Conservation (phyloP, 2,329 filamentous ascomycete species). For the Phyllosticta paracitricarpa region DNA sequence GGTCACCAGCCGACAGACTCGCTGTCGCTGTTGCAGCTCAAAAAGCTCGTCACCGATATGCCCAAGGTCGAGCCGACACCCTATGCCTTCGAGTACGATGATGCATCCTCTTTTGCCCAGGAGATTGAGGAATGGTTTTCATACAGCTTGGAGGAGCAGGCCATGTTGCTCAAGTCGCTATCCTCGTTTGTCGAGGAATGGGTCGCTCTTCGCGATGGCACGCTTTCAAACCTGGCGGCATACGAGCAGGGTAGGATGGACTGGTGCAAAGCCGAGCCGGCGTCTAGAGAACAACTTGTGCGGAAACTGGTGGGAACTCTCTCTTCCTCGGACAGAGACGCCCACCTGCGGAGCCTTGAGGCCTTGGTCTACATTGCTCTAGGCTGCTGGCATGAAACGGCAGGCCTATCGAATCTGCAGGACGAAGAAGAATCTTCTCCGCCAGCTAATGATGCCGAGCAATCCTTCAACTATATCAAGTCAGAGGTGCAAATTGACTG, state of each 20-base stretch:
- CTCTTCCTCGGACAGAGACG: constrained; percentile 14
- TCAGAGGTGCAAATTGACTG: constrained; percentile 34
- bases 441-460: constrained; percentile 8
- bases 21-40: constrained; percentile 38
- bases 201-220: constrained; percentile 35
- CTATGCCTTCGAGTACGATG: constrained; percentile 66
- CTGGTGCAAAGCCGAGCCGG: constrained; percentile 58
- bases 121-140: constrained; percentile 98
- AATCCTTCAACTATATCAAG: constrained; percentile 16
- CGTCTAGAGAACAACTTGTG: constrained; percentile 49
- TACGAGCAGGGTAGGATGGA: constrained; percentile 37
- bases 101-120: constrained; percentile 55
- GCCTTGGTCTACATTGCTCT: constrained; percentile 37
- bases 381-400: constrained; percentile 42
- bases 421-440: constrained; percentile 3
- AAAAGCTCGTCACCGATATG: constrained; percentile 34
- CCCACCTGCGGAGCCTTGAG: constrained; percentile 30
- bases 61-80: constrained; percentile 33
- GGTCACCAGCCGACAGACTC: constrained; percentile 30
- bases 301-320: constrained; percentile 29
- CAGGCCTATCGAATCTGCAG: constrained; percentile 24
- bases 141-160: constrained; percentile 78
- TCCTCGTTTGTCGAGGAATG: constrained; percentile 69
- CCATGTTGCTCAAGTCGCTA: constrained; percentile 65
- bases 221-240: constrained; percentile 33